phyloP scores from a whole-genome alignment of 768 basidiomycete species.

The Saitozyma podzolica region DNA sequence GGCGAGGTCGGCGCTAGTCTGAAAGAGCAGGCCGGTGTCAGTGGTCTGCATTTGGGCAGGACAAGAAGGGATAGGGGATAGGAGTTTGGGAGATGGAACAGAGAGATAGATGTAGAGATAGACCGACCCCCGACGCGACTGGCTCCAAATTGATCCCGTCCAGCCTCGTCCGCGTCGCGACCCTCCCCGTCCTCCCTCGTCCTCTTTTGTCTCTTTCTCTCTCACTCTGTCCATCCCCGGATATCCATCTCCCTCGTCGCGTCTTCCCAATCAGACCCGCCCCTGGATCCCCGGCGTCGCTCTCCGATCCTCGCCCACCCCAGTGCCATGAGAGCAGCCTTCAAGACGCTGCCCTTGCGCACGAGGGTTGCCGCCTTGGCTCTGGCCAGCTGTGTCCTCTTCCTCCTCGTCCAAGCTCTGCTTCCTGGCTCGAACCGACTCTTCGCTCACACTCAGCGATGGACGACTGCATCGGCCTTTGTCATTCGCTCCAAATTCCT shows the following conservation, averaged over 20 bases:
- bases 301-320: too few species aligned
- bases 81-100: too few species aligned
- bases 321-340: neutral
- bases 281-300: too few species aligned
- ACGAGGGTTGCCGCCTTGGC: slow-evolving; percentile 23
- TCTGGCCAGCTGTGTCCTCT: slow-evolving; percentile 17
- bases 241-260: neutral
- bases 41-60: slow-evolving; percentile 52
- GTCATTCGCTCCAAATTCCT: slow-evolving; percentile 48
- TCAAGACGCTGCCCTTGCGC: slow-evolving; percentile 23
- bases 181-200: too few species aligned
- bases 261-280: neutral
- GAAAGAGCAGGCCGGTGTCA: slow-evolving; percentile 62
- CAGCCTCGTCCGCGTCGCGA: too few species aligned
- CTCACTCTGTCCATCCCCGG: too few species aligned
- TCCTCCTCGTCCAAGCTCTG: slow-evolving; percentile 39
- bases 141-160: too few species aligned
- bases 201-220: too few species aligned
- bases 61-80: too few species aligned
- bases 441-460: slow-evolving; percentile 37
- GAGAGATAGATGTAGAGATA: too few species aligned
- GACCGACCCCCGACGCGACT: too few species aligned
- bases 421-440: slow-evolving; percentile 25
- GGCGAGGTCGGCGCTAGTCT: slow-evolving; percentile 70
- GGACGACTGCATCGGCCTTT: slow-evolving; percentile 46